phyloP scores from a whole-genome alignment of 1,139 yeast species.

The Scheffersomyces segobiensis region DNA sequence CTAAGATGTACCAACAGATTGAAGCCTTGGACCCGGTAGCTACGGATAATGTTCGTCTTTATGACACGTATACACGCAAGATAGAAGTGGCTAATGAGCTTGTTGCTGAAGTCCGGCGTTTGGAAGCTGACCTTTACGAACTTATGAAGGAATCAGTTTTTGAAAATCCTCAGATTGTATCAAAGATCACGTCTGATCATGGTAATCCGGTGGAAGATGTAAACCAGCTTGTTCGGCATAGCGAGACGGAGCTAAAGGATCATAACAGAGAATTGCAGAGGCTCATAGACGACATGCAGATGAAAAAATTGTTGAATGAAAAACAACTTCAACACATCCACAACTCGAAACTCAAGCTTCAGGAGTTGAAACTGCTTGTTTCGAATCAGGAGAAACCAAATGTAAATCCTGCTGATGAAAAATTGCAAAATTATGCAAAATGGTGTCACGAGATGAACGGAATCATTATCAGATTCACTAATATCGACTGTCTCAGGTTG shows the following conservation, averaged over 20 bases:
- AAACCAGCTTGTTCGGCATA: constrained; percentile 8
- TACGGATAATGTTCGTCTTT: constrained; percentile 17
- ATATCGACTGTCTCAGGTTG: constrained; percentile 12
- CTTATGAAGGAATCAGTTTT: constrained; percentile 5
- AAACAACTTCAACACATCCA: constrained; percentile 7
- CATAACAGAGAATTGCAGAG: constrained; percentile 2
- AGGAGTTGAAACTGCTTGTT: constrained; percentile 5
- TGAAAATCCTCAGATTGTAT: constrained; percentile 1
- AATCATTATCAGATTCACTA: constrained; percentile 21
- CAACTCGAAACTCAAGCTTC: constrained; percentile 4
- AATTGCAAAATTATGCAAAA: constrained; percentile 24
- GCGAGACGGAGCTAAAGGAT: constrained; percentile 6
- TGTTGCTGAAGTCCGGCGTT: constrained; percentile 15
- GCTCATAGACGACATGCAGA: constrained; percentile 5
- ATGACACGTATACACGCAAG: constrained; percentile 15
- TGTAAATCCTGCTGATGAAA: constrained; percentile 7
- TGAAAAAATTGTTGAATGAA: constrained; percentile 6
- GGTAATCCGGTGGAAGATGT: constrained; percentile 3
- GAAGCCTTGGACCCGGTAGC: constrained; percentile 19
- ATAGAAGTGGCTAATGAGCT: constrained; percentile 10
- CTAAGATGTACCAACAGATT: constrained; percentile 17
- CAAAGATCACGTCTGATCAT: background rate
- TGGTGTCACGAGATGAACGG: constrained; percentile 34
- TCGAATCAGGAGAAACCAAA: background rate
- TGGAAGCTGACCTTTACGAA: constrained; percentile 20